phyloP scores from a whole-genome alignment of 208 protist species.

The Acanthamoeba lenticulata region DNA sequence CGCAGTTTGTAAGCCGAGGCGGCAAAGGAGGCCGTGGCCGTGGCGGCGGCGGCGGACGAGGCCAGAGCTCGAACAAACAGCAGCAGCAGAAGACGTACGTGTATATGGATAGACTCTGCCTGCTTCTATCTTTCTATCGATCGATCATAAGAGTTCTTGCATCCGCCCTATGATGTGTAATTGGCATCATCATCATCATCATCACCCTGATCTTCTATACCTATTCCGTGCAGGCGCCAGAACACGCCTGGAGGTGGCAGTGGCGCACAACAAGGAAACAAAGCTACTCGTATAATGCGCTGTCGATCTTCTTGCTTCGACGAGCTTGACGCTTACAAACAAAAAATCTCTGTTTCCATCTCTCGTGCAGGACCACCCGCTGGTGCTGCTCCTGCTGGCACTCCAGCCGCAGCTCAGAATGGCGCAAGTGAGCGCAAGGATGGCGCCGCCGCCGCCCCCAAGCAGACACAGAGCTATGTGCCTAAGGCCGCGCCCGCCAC shows the following conservation, averaged over 20 bases:
- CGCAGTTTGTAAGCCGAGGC: conserved; percentile 11
- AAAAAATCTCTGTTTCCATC: not conserved
- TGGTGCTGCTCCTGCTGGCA: not conserved
- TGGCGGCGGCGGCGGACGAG: not conserved
- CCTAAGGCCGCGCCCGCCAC: not conserved
- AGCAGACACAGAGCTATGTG: not conserved
- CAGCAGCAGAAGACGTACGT: conserved; percentile 32
- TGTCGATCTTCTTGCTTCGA: not conserved
- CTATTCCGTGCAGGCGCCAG: not conserved
- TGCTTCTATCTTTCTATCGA: not conserved
- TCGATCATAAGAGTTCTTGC: not conserved
- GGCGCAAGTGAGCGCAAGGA: not conserved
- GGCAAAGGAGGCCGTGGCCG: conserved; percentile 52
- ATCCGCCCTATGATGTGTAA: too few species aligned
- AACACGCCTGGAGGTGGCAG: not conserved
- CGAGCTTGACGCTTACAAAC: too few species aligned
- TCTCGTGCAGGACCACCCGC: not conserved
- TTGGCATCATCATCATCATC: not conserved
- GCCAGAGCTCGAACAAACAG: conserved; percentile 44
- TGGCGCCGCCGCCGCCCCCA: not conserved
- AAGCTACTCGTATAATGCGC: not conserved
- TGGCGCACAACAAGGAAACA: not conserved
- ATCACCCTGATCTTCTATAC: not conserved
- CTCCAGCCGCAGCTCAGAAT: not conserved
- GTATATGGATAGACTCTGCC: not conserved